Percentiles rank a stretch among this genome's conserved stretches.
These are phyloP conservation scores for Carex myosuroides DNA, from an alignment of 176 grass and related monocot species.

Conservation along the genomic window DNA sequence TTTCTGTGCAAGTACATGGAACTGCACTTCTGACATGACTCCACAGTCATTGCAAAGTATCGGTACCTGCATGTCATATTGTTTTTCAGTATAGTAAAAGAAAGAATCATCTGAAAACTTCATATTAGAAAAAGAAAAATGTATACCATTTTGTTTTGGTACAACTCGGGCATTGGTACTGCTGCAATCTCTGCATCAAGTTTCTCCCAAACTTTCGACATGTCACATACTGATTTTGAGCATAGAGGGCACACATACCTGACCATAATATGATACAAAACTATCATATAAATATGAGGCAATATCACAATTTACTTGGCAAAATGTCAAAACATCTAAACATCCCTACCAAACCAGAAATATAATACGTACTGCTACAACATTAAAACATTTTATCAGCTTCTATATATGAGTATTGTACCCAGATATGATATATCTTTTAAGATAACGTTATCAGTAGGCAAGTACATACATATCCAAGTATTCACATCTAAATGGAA, in stretches of 20 bases:
- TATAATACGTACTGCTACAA: not conserved
- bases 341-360: not conserved
- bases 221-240: slow-evolving; percentile 95
- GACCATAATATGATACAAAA: not conserved
- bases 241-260: slow-evolving; percentile 90
- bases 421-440: not conserved
- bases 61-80: slow-evolving; percentile 29
- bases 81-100: not conserved
- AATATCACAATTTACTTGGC: not conserved
- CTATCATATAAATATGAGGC: not conserved
- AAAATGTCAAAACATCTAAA: not conserved
- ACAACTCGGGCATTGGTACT: slow-evolving; percentile 43
- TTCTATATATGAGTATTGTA: not conserved
- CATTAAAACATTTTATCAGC: not conserved
- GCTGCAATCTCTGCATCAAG: slow-evolving; percentile 67
- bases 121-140: not conserved
- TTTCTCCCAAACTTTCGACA: slow-evolving; percentile 93
- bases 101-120: not conserved
- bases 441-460: not conserved
- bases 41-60: slow-evolving; percentile 92
- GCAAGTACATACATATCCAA: not conserved
- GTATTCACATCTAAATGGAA: not conserved
- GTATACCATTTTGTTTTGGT: slow-evolving; percentile 58
- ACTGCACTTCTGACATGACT: slow-evolving; percentile 48
- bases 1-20: slow-evolving; percentile 80